phyloP scores from a whole-genome alignment of 495 filamentous ascomycete species.

The Recurvomyces mirabilis region DNA sequence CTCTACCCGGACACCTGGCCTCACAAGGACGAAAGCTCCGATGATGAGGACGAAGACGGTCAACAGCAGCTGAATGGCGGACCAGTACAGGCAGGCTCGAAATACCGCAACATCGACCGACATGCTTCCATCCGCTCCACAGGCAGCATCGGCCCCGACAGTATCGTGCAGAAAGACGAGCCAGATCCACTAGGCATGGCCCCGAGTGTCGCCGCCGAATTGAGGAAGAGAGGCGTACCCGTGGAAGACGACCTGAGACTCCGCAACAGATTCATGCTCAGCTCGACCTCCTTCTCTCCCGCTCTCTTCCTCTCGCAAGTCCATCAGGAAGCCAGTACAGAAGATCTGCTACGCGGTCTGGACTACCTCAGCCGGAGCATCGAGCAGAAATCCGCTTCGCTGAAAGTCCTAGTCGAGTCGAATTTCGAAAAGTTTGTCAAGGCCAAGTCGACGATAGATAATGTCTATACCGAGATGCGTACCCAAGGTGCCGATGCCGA shows the following conservation, averaged over 20 bases:
- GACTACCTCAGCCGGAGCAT: constrained; percentile 78
- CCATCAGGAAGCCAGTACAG: constrained; percentile 70
- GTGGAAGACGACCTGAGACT: constrained; percentile 69
- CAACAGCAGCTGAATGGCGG: too few species aligned
- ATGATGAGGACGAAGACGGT: constrained; percentile 47
- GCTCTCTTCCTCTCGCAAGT: constrained; percentile 83
- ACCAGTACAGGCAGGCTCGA: too few species aligned
- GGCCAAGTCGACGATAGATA: constrained; percentile 93
- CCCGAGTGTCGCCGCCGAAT: constrained; percentile 70
- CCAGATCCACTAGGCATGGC: constrained; percentile 74
- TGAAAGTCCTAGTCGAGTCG: constrained; percentile 90
- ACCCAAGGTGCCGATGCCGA: constrained; percentile 60
- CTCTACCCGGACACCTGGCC: constrained; percentile 83
- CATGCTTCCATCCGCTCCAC: constrained; percentile 50
- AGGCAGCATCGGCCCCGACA: constrained; percentile 57
- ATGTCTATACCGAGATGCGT: constrained; percentile 96
- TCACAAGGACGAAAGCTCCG: constrained; percentile 48
- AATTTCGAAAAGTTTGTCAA: constrained; percentile 97
- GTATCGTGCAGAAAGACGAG: constrained; percentile 76
- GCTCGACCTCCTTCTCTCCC: constrained; percentile 90
- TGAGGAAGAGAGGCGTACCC: constrained; percentile 62
- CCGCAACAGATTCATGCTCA: constrained; percentile 88
- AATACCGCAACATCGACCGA: constrained; percentile 74
- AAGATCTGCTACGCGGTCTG: constrained; percentile 65
- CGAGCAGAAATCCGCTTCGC: constrained; percentile 88